These are phyloP conservation scores for Ceratocystis alfenasii DNA, from an alignment of 2,329 filamentous ascomycete species.

Conservation along the genomic window DNA sequence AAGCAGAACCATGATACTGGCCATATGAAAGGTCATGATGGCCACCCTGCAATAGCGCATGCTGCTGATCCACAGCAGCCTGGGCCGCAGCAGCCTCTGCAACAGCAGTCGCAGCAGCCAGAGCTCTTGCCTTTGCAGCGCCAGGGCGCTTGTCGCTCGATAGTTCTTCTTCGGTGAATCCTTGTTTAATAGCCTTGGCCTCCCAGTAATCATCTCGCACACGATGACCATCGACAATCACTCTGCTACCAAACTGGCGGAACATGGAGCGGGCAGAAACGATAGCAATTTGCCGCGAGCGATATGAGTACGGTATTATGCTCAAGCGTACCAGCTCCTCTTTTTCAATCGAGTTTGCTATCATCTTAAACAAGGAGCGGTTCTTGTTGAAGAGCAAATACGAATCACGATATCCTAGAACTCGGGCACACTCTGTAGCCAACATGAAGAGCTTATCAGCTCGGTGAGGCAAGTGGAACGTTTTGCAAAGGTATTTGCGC, in stretches of 20 bases:
- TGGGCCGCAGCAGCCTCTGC: constrained; percentile 35
- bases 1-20: constrained; percentile 57
- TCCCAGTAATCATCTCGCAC: constrained; percentile 99
- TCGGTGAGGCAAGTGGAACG: constrained; percentile 81
- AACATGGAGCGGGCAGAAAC: constrained; percentile 98
- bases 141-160: constrained; percentile 94
- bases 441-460: constrained; percentile 97
- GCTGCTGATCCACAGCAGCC: constrained; percentile 27
- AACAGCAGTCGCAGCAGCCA: constrained; percentile 45
- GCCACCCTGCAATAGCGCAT: constrained; percentile 50
- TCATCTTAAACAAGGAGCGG: constrained; percentile 91
- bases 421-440: constrained; percentile 89
- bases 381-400: constrained; percentile 99
- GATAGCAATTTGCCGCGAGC: constrained; percentile 96
- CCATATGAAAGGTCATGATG: constrained; percentile 84
- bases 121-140: constrained; percentile 76
- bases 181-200: constrained; percentile 89
- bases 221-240: constrained; percentile 77
- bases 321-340: constrained; percentile 92
- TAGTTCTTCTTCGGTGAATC: constrained; percentile 91
- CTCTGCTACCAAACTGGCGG: constrained; percentile 88
- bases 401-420: constrained; percentile 90
- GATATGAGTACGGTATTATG: constrained; percentile 91
- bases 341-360: constrained; percentile 89
- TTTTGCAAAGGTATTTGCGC: constrained; percentile 83